A percentile compares a stretch with the other conserved stretches of the same genome.
phyloP scores from a whole-genome alignment of 2,329 filamentous ascomycete species.

The Moelleriella libera region DNA sequence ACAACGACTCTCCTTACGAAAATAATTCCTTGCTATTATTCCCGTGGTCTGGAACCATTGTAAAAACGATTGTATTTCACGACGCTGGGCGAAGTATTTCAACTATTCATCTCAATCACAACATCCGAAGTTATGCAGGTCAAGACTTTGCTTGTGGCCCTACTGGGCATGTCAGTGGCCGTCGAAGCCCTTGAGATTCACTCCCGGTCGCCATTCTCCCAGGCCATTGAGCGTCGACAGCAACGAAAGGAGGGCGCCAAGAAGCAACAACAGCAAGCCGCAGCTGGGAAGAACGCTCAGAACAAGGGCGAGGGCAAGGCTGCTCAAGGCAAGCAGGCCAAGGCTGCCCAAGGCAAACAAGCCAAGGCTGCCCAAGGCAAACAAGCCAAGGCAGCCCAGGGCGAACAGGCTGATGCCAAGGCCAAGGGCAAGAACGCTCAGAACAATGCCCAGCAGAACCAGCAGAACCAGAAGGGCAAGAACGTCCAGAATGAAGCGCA shows the following conservation, averaged over 20 bases:
- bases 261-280: background rate
- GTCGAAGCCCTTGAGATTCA: conserved; percentile 29
- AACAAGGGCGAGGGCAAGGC: background rate
- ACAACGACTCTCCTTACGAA: background rate
- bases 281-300: background rate
- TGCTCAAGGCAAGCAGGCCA: no score
- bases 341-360: no score
- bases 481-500: no score
- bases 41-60: conserved; percentile 7
- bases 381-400: no score
- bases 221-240: conserved; percentile 27
- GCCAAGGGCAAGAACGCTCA: no score
- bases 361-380: no score
- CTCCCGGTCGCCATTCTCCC: conserved; percentile 20
- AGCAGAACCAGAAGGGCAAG: no score
- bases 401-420: no score
- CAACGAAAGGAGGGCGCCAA: background rate
- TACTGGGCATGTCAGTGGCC: conserved; percentile 22
- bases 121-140: conserved; percentile 27
- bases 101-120: background rate
- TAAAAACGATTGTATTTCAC: background rate
- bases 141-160: conserved; percentile 32
- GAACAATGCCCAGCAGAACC: no score
- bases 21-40: background rate
- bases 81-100: no score